Evolutionary conservation across 768 basidiomycete genomes (phyloP), one percentile per base, ranked within the genome.

Genomic region (Boletus reticulatus): DNA sequence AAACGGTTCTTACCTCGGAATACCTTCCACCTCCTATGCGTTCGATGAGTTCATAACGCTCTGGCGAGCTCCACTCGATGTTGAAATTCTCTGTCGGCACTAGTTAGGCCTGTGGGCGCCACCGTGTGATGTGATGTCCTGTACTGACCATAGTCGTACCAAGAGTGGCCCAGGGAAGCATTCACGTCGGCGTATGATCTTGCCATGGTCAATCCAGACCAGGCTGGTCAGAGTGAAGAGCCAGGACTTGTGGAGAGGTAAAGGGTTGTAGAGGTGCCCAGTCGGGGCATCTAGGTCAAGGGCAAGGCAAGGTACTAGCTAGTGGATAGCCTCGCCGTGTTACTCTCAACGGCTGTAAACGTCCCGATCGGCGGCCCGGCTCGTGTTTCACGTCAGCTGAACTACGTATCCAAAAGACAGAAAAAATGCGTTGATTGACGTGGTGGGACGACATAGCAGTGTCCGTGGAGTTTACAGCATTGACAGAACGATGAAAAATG

Each of bases 1-100:
- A 11, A 29, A 12, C 6, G 32, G 13, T 8, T 34, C 29, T 49
- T 58, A 82, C 84, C 75, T 85, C 85, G 22, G 82, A 84, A 64
- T 86, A 85, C 66, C 84, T 83, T 49, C 85, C 85, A 39, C 85
- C 76, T 29, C 85, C 85, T 36, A 87, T 75, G 57, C 84, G 80
- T 51, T 80, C 73, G 48, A 84, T 77, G 54, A 87, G 79, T 64
- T 87, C 84, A 68, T 87, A 87, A 36, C 83, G 80, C 53, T 85
- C 84, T 56, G 85, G 81, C n/a, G 73, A 62, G 52, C 84, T 84
- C 85, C 85, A 87, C 52, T 84, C 80, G 52, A 86, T 77, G 59
- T 74, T 72, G 51, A 83, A 79, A 60, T 82, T 83, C 58, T 87
- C 82, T 80, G 57, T 54, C 31, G 43, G 43, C 17, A 19, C n/a